Evolutionary conservation across 495 filamentous ascomycete genomes (phyloP).

Genomic region (Lentithecium fluviatile): DNA sequence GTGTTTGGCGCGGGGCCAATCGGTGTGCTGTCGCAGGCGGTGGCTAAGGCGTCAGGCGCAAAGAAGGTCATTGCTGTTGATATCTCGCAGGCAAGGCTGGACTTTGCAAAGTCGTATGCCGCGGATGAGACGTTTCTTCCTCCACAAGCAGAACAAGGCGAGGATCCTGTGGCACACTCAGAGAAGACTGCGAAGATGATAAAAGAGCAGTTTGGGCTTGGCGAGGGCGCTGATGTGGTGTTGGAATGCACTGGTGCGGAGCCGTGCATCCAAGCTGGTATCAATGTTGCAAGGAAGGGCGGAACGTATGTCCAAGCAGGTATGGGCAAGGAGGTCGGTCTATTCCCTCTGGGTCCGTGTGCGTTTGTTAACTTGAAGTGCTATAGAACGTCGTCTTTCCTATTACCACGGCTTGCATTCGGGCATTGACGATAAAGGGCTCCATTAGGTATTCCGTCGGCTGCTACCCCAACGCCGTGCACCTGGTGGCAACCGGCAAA

Average conservation of each 20-base stretch:
- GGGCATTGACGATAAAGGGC: conserved; percentile 44
- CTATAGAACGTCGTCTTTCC: too few relatives aligned
- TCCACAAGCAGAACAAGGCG: too few relatives aligned
- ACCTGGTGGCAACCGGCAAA: not conserved
- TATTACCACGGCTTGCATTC: conserved; percentile 54
- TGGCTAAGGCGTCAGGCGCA: conserved; percentile 55
- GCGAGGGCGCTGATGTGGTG: conserved; percentile 56
- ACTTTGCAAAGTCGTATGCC: conserved; percentile 54
- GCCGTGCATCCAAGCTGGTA: conserved; percentile 53
- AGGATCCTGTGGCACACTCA: conserved; percentile 39
- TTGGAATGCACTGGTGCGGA: conserved; percentile 60
- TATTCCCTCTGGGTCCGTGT: conserved; percentile 59
- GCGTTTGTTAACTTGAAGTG: too few relatives aligned
- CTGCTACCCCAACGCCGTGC: conserved; percentile 16
- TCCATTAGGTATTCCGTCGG: conserved; percentile 24
- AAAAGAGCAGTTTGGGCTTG: conserved; percentile 3
- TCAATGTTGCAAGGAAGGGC: conserved; percentile 51
- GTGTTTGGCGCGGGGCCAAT: conserved; percentile 58
- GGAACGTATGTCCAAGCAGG: conserved; percentile 62
- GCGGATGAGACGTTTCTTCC: conserved; percentile 33
- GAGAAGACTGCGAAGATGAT: conserved; percentile 50
- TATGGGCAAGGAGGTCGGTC: conserved; percentile 58
- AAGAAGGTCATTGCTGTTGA: conserved; percentile 56
- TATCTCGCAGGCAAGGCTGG: conserved; percentile 50
- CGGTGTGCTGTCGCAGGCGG: conserved; percentile 54